Percentiles rank a stretch among this genome's conserved stretches.
Evolutionary conservation across 129 eudicot species (phyloP).

Genomic region (Tagetes erecta): DNA sequence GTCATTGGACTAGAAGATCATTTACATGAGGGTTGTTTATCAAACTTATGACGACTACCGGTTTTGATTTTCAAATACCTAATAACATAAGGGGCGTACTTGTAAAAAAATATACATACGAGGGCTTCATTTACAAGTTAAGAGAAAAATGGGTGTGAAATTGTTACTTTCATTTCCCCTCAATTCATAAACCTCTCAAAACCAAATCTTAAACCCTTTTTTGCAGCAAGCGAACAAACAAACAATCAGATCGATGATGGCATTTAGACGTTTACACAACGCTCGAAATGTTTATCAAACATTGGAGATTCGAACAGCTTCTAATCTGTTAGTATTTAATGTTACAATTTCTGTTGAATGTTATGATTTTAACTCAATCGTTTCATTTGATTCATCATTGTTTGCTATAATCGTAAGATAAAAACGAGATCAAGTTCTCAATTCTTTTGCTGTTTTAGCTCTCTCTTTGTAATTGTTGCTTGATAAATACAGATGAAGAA

Average conservation of each 20-base stretch:
- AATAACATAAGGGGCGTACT: not conserved
- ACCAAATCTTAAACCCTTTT: slow-evolving; percentile 23
- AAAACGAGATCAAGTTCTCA: not conserved
- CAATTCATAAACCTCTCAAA: slow-evolving; percentile 43
- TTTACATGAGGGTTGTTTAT: too few species aligned
- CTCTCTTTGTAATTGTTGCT: not conserved
- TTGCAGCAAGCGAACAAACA: not conserved
- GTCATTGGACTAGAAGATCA: too few species aligned
- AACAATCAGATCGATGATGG: slow-evolving; percentile 37
- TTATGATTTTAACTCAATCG: not conserved
- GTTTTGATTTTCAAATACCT: not conserved
- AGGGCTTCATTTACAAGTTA: not conserved
- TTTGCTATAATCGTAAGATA: not conserved
- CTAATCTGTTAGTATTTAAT: slow-evolving; percentile 29
- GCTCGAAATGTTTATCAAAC: slow-evolving; percentile 39
- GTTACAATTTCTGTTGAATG: too few species aligned
- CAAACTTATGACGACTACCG: too few species aligned
- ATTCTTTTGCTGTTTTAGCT: not conserved
- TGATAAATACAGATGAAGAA: not conserved
- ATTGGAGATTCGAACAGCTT: slow-evolving; percentile 29
- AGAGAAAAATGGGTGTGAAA: not conserved
- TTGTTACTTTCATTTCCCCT: not conserved
- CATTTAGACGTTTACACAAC: slow-evolving; percentile 33
- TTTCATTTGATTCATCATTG: not conserved
- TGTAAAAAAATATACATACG: not conserved